Evolutionary conservation across 1,284 basidiomycete species (phyloP).

Genomic region (Tylopilus sp.): DNA sequence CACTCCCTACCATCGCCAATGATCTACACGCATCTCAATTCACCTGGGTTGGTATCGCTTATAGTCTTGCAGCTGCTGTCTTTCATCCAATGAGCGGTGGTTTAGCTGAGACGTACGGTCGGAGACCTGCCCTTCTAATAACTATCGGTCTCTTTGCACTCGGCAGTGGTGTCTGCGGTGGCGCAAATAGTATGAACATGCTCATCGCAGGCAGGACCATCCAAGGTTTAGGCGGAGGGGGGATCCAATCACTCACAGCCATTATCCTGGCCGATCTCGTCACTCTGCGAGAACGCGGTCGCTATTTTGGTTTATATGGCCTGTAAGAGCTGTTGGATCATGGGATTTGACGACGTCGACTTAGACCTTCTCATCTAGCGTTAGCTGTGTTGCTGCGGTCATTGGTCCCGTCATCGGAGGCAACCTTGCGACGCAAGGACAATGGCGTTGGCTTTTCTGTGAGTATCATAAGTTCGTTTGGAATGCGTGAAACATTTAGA

Average conservation of each 20-base stretch:
- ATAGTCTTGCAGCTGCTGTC: constrained; percentile 2
- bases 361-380: neutral
- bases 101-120: neutral
- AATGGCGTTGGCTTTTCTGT: constrained; percentile 47
- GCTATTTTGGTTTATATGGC: neutral
- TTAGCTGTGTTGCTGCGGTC: constrained; percentile 18
- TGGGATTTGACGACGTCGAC: neutral
- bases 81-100: constrained; percentile 12
- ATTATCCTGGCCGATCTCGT: constrained; percentile 6
- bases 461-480: neutral
- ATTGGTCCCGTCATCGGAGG: constrained; percentile 41
- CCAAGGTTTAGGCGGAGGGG: constrained; percentile 4
- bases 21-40: constrained; percentile 3
- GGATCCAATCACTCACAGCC: constrained; percentile 2
- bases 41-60: constrained; percentile 5
- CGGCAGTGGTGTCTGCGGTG: constrained; percentile 4
- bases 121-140: neutral
- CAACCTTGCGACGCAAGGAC: constrained; percentile 34
- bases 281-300: constrained; percentile 1
- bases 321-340: neutral
- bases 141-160: constrained; percentile 4
- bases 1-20: constrained; percentile 4
- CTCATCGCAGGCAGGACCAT: constrained; percentile 1
- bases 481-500: neutral
- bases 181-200: constrained; percentile 1